Base-by-base conservation (phyloP, 352 stramenopile genomes). In the Pythium biforme region DNA sequence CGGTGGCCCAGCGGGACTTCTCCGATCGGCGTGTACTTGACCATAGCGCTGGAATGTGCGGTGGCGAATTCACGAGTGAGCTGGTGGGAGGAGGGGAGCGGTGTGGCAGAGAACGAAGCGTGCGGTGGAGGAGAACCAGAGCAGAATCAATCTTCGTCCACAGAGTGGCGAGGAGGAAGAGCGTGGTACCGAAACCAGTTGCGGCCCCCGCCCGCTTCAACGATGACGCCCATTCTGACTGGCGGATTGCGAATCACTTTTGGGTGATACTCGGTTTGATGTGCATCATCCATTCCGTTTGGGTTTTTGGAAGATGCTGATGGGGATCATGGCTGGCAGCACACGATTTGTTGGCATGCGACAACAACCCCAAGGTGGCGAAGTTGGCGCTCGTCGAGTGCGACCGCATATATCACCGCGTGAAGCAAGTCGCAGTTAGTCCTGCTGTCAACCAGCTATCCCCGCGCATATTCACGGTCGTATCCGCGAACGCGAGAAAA, bases 1-100 rank as follows among this genome's bases (percentile, higher is more conserved):
- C 40, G 51, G 59, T 69, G 70, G 51, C 29, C 54, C 23, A 68
- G 54, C 31, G 63, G 63, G 49, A 65, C 49, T 17, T 60, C 54
- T 33, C 63, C 63, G 26, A 70, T 70, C 40, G 63, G 63, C 31
- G 63, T 26, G 55, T 70, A 70, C 31, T 10, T 59, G 22, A n/a
- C n/a, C 22, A 43, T 50, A 6, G 29, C 29, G 4, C 9, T 9
- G 4, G 29, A 9, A 25, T 51, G 19, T 1, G 19, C 15, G 34
- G n/a, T 17, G 57, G 45, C 26, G 19, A 12, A 45, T 49, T 50
- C n/a, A 8, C 10, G 37, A 48, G 20, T 51, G 41, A 55, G 34
- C 9, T 17, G 9, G 6, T 17, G 34, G 6, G 14, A 40, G 40
- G 26, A 53, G 15, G 23, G 56, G 41, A 57, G 50, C 14, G 46